A percentile compares a stretch with the other conserved stretches of the same genome.
phyloP scores from a whole-genome alignment of 2,329 filamentous ascomycete species.

The Colletotrichum sp. region DNA sequence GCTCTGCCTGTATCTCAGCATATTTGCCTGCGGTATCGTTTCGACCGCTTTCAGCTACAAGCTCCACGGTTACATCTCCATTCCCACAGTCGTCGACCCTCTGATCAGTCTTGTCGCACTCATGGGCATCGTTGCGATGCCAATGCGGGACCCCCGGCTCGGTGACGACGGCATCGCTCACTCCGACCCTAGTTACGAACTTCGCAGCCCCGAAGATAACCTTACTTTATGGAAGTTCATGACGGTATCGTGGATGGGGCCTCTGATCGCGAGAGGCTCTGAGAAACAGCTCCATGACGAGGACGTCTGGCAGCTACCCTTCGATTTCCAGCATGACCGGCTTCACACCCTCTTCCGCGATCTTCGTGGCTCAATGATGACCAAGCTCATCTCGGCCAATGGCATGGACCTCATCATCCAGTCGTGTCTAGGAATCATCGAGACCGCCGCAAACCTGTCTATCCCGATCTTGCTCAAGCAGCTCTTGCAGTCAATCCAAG shows the following conservation, averaged over 20 bases:
- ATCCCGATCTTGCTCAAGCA: conserved; percentile 75
- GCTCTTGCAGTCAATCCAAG: conserved; percentile 70
- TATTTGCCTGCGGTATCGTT: conserved; percentile 34
- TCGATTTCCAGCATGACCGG: conserved; percentile 80
- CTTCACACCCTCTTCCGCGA: conserved; percentile 78
- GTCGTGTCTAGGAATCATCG: conserved; percentile 66
- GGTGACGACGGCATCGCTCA: conserved; percentile 62
- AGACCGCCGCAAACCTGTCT: conserved; percentile 60
- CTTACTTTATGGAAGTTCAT: conserved; percentile 84
- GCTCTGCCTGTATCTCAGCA: conserved; percentile 41
- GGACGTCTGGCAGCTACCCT: conserved; percentile 82
- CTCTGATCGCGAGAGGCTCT: conserved; percentile 71
- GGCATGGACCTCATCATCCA: conserved; percentile 78
- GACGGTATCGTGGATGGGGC: conserved; percentile 82
- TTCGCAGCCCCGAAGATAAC: conserved; percentile 81
- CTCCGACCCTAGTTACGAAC: conserved; percentile 59
- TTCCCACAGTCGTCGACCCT: conserved; percentile 27
- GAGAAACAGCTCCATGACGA: conserved; percentile 73
- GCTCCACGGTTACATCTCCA: conserved; percentile 22
- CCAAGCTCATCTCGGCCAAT: conserved; percentile 75
- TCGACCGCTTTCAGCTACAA: conserved; percentile 29
- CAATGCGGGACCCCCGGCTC: conserved; percentile 66
- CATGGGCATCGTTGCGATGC: conserved; percentile 63
- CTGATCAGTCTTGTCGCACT: conserved; percentile 29
- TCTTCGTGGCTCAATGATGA: conserved; percentile 74